Percentiles rank a stretch among this genome's conserved stretches.
Evolutionary conservation across 768 basidiomycete genomes (phyloP).

Genomic region (Hygrophoropsis aurantiaca): DNA sequence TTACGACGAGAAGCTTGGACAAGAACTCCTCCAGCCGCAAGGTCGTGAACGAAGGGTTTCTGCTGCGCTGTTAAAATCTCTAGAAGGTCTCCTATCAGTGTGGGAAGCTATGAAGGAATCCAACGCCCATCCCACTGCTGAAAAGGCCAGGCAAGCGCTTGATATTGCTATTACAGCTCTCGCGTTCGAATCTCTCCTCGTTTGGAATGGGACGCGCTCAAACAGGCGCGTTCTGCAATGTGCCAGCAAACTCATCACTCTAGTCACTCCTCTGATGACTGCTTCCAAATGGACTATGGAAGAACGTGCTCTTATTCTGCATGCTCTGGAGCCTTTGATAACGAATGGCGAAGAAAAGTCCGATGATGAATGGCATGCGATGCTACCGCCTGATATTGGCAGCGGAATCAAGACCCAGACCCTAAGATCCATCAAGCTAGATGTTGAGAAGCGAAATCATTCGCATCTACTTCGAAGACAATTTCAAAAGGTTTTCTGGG

Average conservation of each 20-base stretch:
- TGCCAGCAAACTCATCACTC: conserved; percentile 53
- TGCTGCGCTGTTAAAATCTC: conserved; percentile 57
- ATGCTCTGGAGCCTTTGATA: conserved; percentile 66
- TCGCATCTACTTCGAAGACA: conserved; percentile 26
- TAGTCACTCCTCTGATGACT: conserved; percentile 42
- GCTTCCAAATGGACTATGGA: conserved; percentile 49
- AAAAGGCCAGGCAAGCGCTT: conserved; percentile 62
- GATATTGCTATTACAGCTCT: conserved; percentile 70
- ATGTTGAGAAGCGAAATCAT: conserved; percentile 8
- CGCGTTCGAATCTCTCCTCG: conserved; percentile 65
- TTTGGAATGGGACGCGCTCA: conserved; percentile 60
- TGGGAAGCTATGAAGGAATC: conserved; percentile 45
- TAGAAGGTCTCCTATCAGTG: conserved; percentile 50
- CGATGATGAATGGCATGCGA: conserved; percentile 39
- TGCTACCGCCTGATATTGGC: conserved; percentile 43
- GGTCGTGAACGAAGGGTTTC: conserved; percentile 64
- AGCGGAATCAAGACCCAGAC: conserved; percentile 67
- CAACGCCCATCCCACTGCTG: conserved; percentile 47
- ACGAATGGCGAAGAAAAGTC: conserved; percentile 33
- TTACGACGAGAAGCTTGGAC: conserved; percentile 9
- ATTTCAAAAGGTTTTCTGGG: conserved; percentile 65
- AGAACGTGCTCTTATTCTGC: conserved; percentile 66
- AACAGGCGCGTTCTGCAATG: conserved; percentile 64
- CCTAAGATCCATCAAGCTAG: conserved; percentile 36
- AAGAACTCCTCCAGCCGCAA: conserved; percentile 45